These are phyloP conservation scores for Zygoascus flipseniorum DNA, from an alignment of 805 yeast genomes.

Conservation along the genomic window DNA sequence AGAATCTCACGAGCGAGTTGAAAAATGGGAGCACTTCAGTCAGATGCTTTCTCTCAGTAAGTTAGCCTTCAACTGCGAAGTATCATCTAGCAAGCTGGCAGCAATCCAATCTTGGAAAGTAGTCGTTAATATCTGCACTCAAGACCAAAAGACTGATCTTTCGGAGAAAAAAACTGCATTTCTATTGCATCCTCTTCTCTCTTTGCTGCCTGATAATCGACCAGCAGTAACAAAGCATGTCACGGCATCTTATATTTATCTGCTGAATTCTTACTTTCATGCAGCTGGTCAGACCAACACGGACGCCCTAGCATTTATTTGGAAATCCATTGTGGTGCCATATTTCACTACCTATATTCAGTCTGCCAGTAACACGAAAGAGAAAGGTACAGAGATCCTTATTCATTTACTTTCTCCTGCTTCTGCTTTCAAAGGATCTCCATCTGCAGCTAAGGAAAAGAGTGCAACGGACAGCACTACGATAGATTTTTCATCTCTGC, in stretches of 20 bases:
- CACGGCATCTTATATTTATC: not conserved
- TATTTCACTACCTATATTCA: conserved; percentile 3
- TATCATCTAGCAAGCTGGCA: conserved; percentile 10
- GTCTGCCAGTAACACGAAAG: conserved; percentile 1
- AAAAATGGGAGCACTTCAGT: conserved; percentile 11
- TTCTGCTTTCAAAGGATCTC: not conserved
- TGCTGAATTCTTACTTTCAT: conserved; percentile 4
- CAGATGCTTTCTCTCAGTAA: conserved; percentile 10
- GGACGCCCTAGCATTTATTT: not conserved
- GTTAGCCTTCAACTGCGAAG: conserved; percentile 9
- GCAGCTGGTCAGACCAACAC: not conserved
- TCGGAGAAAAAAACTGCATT: conserved; percentile 2
- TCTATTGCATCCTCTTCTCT: conserved; percentile 12
- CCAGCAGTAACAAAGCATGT: conserved; percentile 7
- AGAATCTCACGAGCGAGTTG: conserved; percentile 7
- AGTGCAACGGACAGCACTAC: not conserved
- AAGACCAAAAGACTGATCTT: not conserved
- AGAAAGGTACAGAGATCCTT: conserved; percentile 4
- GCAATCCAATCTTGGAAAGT: conserved; percentile 15
- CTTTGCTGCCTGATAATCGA: conserved; percentile 6
- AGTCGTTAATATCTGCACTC: conserved; percentile 7
- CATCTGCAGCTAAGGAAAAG: not conserved
- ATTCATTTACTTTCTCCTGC: conserved; percentile 5
- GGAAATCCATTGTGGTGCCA: conserved; percentile 1
- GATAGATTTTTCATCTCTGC: not conserved